Evolutionary conservation across 2,329 filamentous ascomycete genomes (phyloP), one percentile per base, ranked within the genome.

Genomic region (Diaporthe vaccinii): DNA sequence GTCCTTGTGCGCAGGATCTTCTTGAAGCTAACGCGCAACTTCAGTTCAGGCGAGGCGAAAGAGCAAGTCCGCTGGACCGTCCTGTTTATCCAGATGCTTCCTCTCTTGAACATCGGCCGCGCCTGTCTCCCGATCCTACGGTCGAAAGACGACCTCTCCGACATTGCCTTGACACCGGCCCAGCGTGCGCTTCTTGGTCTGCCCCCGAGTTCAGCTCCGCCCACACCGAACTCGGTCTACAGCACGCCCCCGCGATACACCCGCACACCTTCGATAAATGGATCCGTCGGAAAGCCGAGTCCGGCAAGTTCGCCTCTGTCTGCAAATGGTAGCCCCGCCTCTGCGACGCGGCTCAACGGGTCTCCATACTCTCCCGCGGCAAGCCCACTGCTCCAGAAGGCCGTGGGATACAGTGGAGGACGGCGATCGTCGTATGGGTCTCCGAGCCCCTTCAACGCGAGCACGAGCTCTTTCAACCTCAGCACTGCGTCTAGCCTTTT

Each of bases 101-200:
- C 93, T 4, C 78, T 93, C 67, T 83, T 93, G 80, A 98, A 98
- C 84, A 93, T 98, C 72, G 82, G 86, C 77, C 80, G 92, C 73
- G 94, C 95, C 51, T 86, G 94, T 74, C 86, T 91, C 61, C 97
- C 96, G 3, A 89, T 98, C 17, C 84, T 95, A 80, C 90, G 92
- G 77, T 88, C 89, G 58, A 89, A 88, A 79, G 97, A 98, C 83
- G 90, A 95, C 77, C 89, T 98, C 77, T 88, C 92, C 83, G 97
- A 99, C 83, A 98, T 99, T 69, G 92, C 96, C 76, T 90, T 99
- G 78, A 98, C 96, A 0, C 93, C 94, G n/a, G 92, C 92, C 17
- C 97, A 98, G 86, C 93, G 96, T 76, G 89, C 92, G 78, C 90
- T 98, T 20, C 91, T 99, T 70, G 96, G 95, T 65, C 91, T 99